Conservation (phyloP, 2,329 filamentous ascomycete species). For the Ascosphaera aggregata region DNA sequence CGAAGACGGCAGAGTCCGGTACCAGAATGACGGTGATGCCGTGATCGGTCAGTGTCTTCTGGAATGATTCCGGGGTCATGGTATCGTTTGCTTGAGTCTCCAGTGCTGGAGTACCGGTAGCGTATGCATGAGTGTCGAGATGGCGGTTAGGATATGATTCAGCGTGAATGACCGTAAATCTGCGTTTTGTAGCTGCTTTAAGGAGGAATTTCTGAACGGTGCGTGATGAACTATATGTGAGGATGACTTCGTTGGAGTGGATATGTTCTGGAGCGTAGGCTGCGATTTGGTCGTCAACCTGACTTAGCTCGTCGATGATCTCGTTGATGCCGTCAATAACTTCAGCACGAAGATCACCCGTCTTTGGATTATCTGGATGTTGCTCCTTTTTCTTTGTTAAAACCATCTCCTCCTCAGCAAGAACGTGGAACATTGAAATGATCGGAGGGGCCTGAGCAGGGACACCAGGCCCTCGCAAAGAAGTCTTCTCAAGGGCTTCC, state of each 20-base stretch:
- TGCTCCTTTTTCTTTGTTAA: not conserved
- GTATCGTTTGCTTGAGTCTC: constrained; percentile 21
- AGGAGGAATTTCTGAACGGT: constrained; percentile 80
- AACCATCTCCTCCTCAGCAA: constrained; percentile 25
- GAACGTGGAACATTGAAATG: constrained; percentile 71
- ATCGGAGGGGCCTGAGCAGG: constrained; percentile 26
- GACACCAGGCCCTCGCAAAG: constrained; percentile 35
- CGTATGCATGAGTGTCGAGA: constrained; percentile 35
- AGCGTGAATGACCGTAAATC: constrained; percentile 74
- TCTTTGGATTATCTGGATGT: constrained; percentile 7
- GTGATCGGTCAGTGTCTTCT: constrained; percentile 52
- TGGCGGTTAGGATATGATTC: constrained; percentile 50
- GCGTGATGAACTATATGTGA: constrained; percentile 66
- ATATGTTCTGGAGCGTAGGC: constrained; percentile 77
- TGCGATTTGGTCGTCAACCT: constrained; percentile 84
- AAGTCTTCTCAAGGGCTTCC: not conserved
- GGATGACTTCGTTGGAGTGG: constrained; percentile 74
- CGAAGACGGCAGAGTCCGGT: constrained; percentile 65
- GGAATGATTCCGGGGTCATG: constrained; percentile 30
- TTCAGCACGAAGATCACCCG: constrained; percentile 61
- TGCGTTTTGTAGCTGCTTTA: constrained; percentile 67
- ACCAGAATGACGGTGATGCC: constrained; percentile 70
- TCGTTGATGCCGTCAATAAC: constrained; percentile 87
- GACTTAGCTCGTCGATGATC: constrained; percentile 82
- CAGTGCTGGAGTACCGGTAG: constrained; percentile 29